Evolutionary conservation across 2,329 filamentous ascomycete genomes (phyloP).

Genomic region (Xylariaceae sp.): DNA sequence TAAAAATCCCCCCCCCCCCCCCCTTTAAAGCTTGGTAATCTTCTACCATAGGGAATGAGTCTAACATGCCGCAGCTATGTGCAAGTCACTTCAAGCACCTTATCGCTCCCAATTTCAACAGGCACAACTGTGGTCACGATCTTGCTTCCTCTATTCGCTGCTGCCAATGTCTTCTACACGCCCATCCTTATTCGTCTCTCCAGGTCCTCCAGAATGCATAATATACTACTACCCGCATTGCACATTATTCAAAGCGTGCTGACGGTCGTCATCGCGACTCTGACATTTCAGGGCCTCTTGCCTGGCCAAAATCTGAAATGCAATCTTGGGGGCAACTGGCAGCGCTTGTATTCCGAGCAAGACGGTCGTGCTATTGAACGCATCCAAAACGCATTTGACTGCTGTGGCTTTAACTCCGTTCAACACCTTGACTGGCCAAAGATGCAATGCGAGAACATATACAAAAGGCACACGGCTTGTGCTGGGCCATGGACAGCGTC

Average conservation of each 20-base stretch:
- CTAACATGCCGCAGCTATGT: slow-evolving; percentile 35
- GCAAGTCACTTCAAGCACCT: slow-evolving; percentile 36
- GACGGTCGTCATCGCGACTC: slow-evolving; percentile 51
- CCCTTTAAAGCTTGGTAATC: not conserved
- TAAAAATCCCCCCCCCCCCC: not conserved
- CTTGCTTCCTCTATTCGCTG: slow-evolving; percentile 38
- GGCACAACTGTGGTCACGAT: slow-evolving; percentile 38
- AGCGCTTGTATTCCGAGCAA: slow-evolving; percentile 56
- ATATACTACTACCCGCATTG: slow-evolving; percentile 42
- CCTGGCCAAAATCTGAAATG: slow-evolving; percentile 52
- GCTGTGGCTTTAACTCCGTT: slow-evolving; percentile 67
- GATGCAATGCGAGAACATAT: slow-evolving; percentile 52
- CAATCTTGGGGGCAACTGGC: slow-evolving; percentile 62
- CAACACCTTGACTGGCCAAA: slow-evolving; percentile 66
- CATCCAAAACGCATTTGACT: slow-evolving; percentile 70
- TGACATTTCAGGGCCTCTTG: slow-evolving; percentile 43
- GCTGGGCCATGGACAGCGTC: slow-evolving; percentile 60
- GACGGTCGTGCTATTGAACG: slow-evolving; percentile 55
- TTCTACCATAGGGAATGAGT: not conserved
- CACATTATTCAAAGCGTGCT: slow-evolving; percentile 52
- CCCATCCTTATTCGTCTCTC: slow-evolving; percentile 24
- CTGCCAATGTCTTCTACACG: slow-evolving; percentile 35
- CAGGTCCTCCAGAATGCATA: slow-evolving; percentile 15
- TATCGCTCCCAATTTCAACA: slow-evolving; percentile 40
- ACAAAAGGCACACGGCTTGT: slow-evolving; percentile 55